Evolutionary conservation across 768 basidiomycete species (phyloP).

Genomic region (Multifurca ochricompacta): DNA sequence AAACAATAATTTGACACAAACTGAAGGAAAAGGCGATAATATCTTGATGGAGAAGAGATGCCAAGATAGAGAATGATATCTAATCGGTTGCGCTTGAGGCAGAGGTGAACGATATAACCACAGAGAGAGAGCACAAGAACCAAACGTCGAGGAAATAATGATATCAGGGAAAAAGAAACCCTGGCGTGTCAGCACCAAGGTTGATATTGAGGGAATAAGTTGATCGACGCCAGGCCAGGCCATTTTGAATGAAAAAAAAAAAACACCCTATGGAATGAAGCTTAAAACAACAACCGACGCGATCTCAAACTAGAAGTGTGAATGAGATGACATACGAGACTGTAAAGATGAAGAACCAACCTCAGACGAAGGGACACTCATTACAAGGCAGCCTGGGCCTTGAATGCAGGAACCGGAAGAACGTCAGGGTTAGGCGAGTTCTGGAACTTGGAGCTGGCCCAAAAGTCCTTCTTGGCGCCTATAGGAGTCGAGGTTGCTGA

Average conservation of each 20-base stretch:
- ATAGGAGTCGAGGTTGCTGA: slow-evolving; percentile 15
- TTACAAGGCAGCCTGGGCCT: slow-evolving; percentile 22
- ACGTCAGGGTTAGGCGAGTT: slow-evolving; percentile 82
- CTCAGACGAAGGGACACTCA: slow-evolving; percentile 11
- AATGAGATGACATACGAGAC: not conserved
- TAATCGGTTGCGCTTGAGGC: slow-evolving; percentile 26
- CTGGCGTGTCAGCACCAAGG: slow-evolving; percentile 20
- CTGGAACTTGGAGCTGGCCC: slow-evolving; percentile 78
- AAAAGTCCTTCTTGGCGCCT: slow-evolving; percentile 33
- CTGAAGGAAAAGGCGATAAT: slow-evolving; percentile 22
- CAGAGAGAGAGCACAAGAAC: slow-evolving; percentile 23
- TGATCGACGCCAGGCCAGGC: slow-evolving; percentile 28
- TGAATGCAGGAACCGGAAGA: slow-evolving; percentile 59
- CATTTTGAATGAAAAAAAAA: slow-evolving; percentile 25
- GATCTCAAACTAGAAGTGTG: slow-evolving; percentile 25
- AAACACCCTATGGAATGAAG: slow-evolving; percentile 30
- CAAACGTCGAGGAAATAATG: slow-evolving; percentile 39
- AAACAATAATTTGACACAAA: not conserved
- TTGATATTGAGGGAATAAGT: slow-evolving; percentile 25
- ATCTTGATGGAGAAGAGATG: slow-evolving; percentile 23
- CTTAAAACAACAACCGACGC: slow-evolving; percentile 33
- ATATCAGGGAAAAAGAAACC: slow-evolving; percentile 27
- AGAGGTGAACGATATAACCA: slow-evolving; percentile 22
- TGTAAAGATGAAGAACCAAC: not conserved
- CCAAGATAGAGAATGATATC: slow-evolving; percentile 24